Percentiles rank a stretch among this genome's conserved stretches.
phyloP scores from a whole-genome alignment of 2,329 filamentous ascomycete species.

The Aspergillus cejpii region DNA sequence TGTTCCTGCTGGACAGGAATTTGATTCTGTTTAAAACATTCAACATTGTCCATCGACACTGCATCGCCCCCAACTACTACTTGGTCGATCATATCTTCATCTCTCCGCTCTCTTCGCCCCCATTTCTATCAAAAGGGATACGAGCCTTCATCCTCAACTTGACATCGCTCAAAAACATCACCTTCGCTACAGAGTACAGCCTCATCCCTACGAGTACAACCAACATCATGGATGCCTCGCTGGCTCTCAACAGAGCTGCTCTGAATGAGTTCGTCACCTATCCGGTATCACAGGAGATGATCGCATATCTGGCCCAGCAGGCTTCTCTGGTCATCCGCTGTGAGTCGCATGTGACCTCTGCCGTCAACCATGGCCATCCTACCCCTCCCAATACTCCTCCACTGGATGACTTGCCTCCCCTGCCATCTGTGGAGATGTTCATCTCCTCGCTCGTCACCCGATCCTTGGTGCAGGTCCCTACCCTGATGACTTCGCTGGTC shows the following conservation, averaged over 20 bases:
- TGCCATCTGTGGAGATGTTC: slow-evolving; percentile 83
- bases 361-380: slow-evolving; percentile 44
- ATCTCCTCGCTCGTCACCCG: slow-evolving; percentile 84
- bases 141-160: too few relatives aligned
- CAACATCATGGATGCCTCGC: slow-evolving; percentile 9
- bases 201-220: too few relatives aligned
- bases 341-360: slow-evolving; percentile 46
- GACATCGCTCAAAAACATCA: too few relatives aligned
- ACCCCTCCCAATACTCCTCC: slow-evolving; percentile 57
- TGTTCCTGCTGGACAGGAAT: slow-evolving; percentile 28
- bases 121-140: neutral
- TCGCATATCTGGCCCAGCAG: slow-evolving; percentile 43
- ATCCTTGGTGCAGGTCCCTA: slow-evolving; percentile 95
- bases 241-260: slow-evolving; percentile 37
- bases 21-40: slow-evolving; percentile 3
- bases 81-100: neutral
- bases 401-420: slow-evolving; percentile 41
- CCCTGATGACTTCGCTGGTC: slow-evolving; percentile 92
- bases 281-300: slow-evolving; percentile 45
- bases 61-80: neutral
- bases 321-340: slow-evolving; percentile 46
- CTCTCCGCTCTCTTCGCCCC: neutral
- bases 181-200: neutral
- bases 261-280: slow-evolving; percentile 44
- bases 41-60: neutral